Conservation (phyloP, 305 asterid species). For the Andrographis paniculata region DNA sequence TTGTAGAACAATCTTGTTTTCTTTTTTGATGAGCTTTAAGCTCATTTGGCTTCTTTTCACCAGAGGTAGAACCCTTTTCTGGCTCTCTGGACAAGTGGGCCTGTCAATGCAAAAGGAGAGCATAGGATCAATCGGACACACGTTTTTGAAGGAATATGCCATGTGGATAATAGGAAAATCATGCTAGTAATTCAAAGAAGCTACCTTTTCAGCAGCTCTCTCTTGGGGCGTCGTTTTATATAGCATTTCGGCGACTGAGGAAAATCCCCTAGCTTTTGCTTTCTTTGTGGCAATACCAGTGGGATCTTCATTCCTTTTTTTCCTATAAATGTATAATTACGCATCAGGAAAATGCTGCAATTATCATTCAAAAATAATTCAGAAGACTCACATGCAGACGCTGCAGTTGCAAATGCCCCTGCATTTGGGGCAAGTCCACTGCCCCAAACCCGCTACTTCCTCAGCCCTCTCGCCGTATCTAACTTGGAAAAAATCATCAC, state of each 20-base stretch:
- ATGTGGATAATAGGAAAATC: not conserved
- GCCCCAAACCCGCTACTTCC: constrained; percentile 43
- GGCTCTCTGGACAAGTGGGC: not conserved
- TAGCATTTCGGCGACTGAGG: constrained; percentile 81
- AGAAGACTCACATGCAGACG: constrained; percentile 67
- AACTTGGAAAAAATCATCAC: not conserved
- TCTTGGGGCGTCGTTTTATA: constrained; percentile 17
- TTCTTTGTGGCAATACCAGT: constrained; percentile 57
- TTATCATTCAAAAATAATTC: not conserved
- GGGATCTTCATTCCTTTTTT: constrained; percentile 65
- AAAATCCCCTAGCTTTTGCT: constrained; percentile 70
- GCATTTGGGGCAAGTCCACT: constrained; percentile 90
- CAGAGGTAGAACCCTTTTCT: not conserved
- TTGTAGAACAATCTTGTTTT: not conserved
- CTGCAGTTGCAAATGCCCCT: constrained; percentile 93
- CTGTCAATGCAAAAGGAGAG: not conserved
- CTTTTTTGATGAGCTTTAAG: not conserved
- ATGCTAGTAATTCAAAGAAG: not conserved
- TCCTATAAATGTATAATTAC: constrained; percentile 40
- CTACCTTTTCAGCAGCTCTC: constrained; percentile 31
- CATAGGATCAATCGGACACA: not conserved
- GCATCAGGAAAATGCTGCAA: constrained; percentile 15
- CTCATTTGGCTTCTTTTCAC: constrained; percentile 3
- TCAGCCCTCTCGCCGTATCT: constrained; percentile 70
- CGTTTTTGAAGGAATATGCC: not conserved